phyloP scores from a whole-genome alignment of 495 filamentous ascomycete species.

The Penicillium steckii region DNA sequence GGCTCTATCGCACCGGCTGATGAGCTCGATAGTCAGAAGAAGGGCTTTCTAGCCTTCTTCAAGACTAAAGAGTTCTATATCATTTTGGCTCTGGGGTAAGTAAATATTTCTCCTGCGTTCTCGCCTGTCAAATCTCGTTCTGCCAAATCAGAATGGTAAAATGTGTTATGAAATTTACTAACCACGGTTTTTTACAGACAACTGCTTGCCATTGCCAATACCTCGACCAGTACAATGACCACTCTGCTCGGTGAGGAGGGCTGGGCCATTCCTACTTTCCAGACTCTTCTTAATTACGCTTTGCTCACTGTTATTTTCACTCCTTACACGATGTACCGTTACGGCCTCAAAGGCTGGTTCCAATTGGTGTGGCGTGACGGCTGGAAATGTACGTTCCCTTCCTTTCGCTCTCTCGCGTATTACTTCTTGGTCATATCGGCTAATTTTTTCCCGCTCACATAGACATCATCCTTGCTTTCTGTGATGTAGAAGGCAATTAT shows the following conservation, averaged over 20 bases:
- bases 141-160: neutral
- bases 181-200: conserved; percentile 51
- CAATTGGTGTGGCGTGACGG: conserved; percentile 64
- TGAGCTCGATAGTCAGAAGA: conserved; percentile 39
- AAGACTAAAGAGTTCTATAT: conserved; percentile 84
- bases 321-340: conserved; percentile 74
- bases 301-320: conserved; percentile 83
- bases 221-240: conserved; percentile 84
- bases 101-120: neutral
- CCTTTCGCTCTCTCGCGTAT: neutral
- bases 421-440: neutral
- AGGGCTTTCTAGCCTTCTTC: conserved; percentile 75
- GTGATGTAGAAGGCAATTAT: conserved; percentile 97
- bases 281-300: conserved; percentile 91
- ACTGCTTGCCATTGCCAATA: conserved; percentile 83
- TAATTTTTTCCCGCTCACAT: conserved; percentile 5
- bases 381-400: conserved; percentile 68
- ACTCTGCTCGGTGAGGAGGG: conserved; percentile 63
- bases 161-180: conserved; percentile 4
- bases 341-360: conserved; percentile 71
- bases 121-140: neutral
- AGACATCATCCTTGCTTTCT: conserved; percentile 85
- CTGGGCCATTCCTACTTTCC: conserved; percentile 93
- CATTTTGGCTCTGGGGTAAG: conserved; percentile 71
- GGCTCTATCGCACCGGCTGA: conserved; percentile 29